Evolutionary conservation across 768 basidiomycete genomes (phyloP), one percentile per base, ranked within the genome.

Genomic region (Russula ochroleuca): DNA sequence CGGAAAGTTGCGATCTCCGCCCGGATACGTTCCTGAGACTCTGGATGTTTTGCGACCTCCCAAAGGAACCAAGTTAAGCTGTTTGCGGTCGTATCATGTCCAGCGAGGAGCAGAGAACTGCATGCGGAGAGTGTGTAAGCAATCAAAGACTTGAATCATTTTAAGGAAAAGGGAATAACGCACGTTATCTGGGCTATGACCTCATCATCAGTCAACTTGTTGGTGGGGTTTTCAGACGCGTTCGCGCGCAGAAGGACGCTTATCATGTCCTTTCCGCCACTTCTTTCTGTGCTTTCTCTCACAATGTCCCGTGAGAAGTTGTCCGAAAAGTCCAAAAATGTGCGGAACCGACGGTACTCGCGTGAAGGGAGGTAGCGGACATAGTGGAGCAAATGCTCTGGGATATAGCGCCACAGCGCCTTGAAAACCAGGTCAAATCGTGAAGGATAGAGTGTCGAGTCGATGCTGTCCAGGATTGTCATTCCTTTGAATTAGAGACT

Each of bases 161-260:
- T 15, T 31, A 52, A n/a, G 10, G 0, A 1, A 10, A 25, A 54
- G 33, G 10, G 31, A 17, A 41, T 19, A 28, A 49, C 57, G 64
- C 21, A 68, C 67, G 57, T 48, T 38, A 68, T 68, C 59, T 68
- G 64, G 40, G 50, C 31, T 14, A 53, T 6, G 33, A 59, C n/a
- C 28, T 68, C 67, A 10, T 53, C 41, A 3, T 58, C 45, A 8
- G 55, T 43, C 50, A 68, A 25, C 37, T 56, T 66, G 41, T 33
- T 6, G 2, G 41, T 21, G 7, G 51, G 52, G 40, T 62, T 28
- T 50, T 55, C 57, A 1, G 67, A 61, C 11, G 41, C 23, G n/a
- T 68, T 68, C 28, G 67, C 64, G 43, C 65, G 67, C 23, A 62
- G 35, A n/a, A 68, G 64, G 19, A 66, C 57, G 53, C 65, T 67